phyloP scores from a whole-genome alignment of 352 stramenopile species.

The Hyaloperonospora brassicae region DNA sequence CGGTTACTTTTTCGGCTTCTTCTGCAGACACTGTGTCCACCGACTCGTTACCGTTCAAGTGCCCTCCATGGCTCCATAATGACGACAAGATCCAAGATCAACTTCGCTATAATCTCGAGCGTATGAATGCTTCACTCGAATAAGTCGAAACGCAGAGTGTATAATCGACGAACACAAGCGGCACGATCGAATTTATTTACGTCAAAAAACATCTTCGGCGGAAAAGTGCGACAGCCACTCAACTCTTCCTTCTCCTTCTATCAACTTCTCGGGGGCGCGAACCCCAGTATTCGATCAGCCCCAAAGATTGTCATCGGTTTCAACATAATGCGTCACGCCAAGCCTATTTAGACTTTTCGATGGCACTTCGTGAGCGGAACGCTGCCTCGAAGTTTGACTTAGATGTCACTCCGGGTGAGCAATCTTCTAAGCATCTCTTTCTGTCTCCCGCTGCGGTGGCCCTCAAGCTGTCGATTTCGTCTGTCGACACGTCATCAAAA shows the following conservation, averaged over 20 bases:
- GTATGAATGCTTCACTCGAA: too few species aligned
- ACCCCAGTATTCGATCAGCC: too few species aligned
- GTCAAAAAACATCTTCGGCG: too few species aligned
- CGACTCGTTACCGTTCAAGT: neutral
- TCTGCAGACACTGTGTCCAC: neutral
- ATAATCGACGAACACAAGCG: too few species aligned
- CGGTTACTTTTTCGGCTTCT: neutral
- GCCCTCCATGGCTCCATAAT: neutral
- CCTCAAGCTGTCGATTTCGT: neutral
- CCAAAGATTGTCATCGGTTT: neutral
- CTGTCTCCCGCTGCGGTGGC: neutral
- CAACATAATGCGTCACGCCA: neutral
- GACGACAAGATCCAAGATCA: neutral
- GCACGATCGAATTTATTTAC: too few species aligned
- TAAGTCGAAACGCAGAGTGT: too few species aligned
- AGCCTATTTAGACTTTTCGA: slow-evolving; percentile 2
- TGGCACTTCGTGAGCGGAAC: neutral
- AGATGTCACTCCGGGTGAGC: neutral
- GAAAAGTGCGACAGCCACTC: too few species aligned
- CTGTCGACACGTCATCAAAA: neutral
- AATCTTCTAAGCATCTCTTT: neutral
- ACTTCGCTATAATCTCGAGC: neutral
- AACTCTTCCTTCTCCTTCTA: too few species aligned
- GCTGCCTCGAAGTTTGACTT: slow-evolving; percentile 8
- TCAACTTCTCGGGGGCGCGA: too few species aligned